Conservation (phyloP, 140 eudicot genomes). For the Ambrosia hybrid region DNA sequence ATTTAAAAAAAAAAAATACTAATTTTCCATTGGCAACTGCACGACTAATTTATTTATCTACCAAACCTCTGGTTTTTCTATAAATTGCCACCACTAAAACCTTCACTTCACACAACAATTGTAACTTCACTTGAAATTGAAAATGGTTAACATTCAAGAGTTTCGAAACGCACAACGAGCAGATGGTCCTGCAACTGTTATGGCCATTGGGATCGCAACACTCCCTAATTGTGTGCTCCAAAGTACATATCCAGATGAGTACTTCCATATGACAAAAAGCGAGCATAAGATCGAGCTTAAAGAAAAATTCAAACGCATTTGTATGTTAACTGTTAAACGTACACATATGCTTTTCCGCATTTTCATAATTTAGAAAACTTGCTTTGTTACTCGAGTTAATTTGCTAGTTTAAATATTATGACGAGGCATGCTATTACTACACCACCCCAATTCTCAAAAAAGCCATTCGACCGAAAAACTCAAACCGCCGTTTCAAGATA, state of each 20-base stretch:
- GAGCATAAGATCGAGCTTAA: slow-evolving; percentile 41
- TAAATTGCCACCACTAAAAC: neutral
- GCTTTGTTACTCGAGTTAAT: too few species aligned
- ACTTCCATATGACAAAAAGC: slow-evolving; percentile 41
- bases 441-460: too few species aligned
- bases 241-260: slow-evolving; percentile 41
- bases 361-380: neutral
- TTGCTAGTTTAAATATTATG: too few species aligned
- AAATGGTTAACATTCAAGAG: slow-evolving; percentile 27
- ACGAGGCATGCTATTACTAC: too few species aligned
- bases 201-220: slow-evolving; percentile 49
- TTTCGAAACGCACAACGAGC: slow-evolving; percentile 33
- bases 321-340: slow-evolving; percentile 34
- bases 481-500: too few species aligned
- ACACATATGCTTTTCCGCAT: neutral
- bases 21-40: neutral
- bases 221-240: slow-evolving; percentile 33
- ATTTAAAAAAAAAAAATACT: too few species aligned
- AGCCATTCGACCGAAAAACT: too few species aligned
- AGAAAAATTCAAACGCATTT: slow-evolving; percentile 45
- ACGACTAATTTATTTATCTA: neutral
- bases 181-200: slow-evolving; percentile 42
- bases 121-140: neutral
- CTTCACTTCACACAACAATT: slow-evolving; percentile 6
- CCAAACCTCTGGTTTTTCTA: neutral